A percentile compares a stretch with the other conserved stretches of the same genome.
Evolutionary conservation across 192 early-diverging fungal species (phyloP).

Genomic region (Lunasporangiospora selenospora): DNA sequence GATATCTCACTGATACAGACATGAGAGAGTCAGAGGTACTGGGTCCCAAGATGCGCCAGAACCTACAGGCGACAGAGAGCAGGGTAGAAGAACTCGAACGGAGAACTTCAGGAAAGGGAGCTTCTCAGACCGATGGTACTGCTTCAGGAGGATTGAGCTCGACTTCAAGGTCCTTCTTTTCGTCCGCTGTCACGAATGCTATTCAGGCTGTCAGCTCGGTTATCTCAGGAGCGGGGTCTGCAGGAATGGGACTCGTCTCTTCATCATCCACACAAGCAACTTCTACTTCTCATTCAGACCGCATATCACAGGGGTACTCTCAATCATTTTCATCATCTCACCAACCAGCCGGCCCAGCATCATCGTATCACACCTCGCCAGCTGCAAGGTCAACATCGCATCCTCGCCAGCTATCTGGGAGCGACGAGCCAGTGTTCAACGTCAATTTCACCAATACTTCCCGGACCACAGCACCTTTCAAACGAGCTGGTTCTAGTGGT

Average conservation of each 20-base stretch:
- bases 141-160: not conserved
- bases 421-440: slow-evolving; percentile 28
- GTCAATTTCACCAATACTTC: slow-evolving; percentile 10
- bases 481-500: slow-evolving; percentile 13
- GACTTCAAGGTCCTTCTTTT: slow-evolving; percentile 16
- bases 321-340: no score
- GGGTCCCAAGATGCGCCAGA: slow-evolving; percentile 33
- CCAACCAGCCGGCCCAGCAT: not conserved
- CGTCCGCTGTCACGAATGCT: slow-evolving; percentile 24
- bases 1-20: slow-evolving; percentile 30
- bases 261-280: not conserved
- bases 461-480: not conserved
- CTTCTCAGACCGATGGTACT: not conserved
- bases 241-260: no score
- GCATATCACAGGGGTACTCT: no score
- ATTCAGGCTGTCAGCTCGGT: slow-evolving; percentile 36
- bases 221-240: slow-evolving; percentile 23
- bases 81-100: slow-evolving; percentile 11
- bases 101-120: not conserved
- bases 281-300: no score
- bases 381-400: not conserved
- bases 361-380: not conserved
- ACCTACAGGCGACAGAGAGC: slow-evolving; percentile 22
- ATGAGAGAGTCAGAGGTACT: slow-evolving; percentile 27
- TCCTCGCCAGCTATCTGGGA: not conserved